phyloP scores from a whole-genome alignment of 1,284 basidiomycete genomes.

The Pyrrhoderma lamaoense region DNA sequence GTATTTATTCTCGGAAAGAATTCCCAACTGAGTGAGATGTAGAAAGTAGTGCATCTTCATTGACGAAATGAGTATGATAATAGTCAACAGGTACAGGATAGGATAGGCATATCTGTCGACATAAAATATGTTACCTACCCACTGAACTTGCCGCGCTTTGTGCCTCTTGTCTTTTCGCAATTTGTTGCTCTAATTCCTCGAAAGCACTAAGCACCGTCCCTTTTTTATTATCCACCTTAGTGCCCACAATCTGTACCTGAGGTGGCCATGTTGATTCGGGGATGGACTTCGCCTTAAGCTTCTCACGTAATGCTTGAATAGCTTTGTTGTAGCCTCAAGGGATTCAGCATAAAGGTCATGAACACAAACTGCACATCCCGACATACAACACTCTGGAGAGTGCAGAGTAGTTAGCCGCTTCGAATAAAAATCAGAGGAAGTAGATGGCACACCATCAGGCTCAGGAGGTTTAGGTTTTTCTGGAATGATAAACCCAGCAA shows the following conservation, averaged over 20 bases:
- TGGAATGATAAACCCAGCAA: slow-evolving; percentile 53
- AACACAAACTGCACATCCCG: slow-evolving; percentile 83
- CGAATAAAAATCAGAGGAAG: background rate
- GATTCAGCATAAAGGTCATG: slow-evolving; percentile 83
- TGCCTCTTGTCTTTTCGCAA: slow-evolving; percentile 34
- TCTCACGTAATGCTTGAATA: slow-evolving; percentile 41
- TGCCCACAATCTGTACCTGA: slow-evolving; percentile 15
- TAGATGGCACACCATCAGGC: slow-evolving; percentile 46
- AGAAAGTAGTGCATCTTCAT: too few species aligned
- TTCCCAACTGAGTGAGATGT: too few species aligned
- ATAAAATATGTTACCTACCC: too few species aligned
- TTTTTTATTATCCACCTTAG: slow-evolving; percentile 20
- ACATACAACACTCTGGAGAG: slow-evolving; percentile 81
- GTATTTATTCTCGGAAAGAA: too few species aligned
- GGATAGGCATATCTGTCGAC: too few species aligned
- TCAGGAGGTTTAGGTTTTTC: slow-evolving; percentile 51
- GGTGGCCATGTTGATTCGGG: slow-evolving; percentile 62
- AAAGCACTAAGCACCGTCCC: slow-evolving; percentile 48
- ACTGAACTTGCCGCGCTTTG: background rate
- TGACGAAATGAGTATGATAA: too few species aligned
- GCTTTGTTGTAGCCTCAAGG: slow-evolving; percentile 57
- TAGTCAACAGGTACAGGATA: too few species aligned
- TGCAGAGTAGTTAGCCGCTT: slow-evolving; percentile 4
- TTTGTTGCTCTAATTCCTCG: slow-evolving; percentile 53
- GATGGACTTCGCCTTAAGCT: slow-evolving; percentile 43